A percentile compares a stretch with the other conserved stretches of the same genome.
phyloP scores from a whole-genome alignment of 2,329 filamentous ascomycete species.

The Cadophora sp. region DNA sequence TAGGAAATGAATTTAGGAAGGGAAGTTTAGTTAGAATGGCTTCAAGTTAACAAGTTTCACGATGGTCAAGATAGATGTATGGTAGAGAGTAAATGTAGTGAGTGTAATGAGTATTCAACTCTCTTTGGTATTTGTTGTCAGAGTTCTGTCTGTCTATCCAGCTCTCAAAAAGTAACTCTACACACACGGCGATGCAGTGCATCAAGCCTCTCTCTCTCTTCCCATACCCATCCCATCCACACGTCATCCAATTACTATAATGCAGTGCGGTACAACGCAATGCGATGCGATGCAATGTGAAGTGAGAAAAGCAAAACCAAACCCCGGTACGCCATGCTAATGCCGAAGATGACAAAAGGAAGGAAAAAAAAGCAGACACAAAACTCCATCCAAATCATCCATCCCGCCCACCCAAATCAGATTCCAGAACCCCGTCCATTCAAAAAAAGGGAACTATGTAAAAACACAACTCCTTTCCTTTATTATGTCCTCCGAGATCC shows the following conservation, averaged over 20 bases:
- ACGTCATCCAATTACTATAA: slow-evolving; percentile 12
- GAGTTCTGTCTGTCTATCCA: not conserved
- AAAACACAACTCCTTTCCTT: not conserved
- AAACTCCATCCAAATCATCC: not conserved
- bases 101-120: slow-evolving; percentile 12
- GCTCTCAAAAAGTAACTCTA: not conserved
- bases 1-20: no score
- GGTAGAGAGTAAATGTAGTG: not conserved
- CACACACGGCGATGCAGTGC: slow-evolving; percentile 18
- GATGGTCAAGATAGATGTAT: not conserved
- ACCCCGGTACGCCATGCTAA: slow-evolving; percentile 17
- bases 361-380: not conserved
- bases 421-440: not conserved
- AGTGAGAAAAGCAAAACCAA: not conserved
- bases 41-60: no score
- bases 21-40: no score
- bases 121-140: slow-evolving; percentile 5
- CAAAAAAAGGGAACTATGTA: slow-evolving; percentile 2
- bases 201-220: slow-evolving; percentile 14
- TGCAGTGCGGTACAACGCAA: slow-evolving; percentile 8
- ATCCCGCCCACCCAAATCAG: not conserved
- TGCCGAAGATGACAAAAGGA: not conserved
- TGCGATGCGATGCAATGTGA: not conserved
- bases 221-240: not conserved
- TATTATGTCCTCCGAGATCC: slow-evolving; percentile 1